Conservation (phyloP, 306 rosid genomes). For the Hylodesmum podocarpum region DNA sequence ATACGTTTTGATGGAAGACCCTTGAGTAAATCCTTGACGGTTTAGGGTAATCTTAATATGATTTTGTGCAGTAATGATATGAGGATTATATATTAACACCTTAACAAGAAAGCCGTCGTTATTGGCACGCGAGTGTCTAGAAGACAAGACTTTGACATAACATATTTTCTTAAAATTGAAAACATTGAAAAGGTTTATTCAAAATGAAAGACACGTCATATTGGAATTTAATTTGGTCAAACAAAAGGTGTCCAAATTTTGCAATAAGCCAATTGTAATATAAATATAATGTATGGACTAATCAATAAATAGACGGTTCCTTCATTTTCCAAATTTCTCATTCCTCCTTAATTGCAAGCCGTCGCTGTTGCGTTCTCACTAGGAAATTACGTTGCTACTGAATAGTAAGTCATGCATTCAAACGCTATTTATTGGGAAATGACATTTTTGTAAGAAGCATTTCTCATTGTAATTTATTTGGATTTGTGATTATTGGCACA, state of each 20-base stretch:
- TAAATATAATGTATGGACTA: not conserved
- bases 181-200: not conserved
- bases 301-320: conserved; percentile 7
- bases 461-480: not conserved
- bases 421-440: not conserved
- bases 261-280: not conserved
- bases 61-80: too few species aligned
- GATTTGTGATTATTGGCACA: conserved; percentile 2
- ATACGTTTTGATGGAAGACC: too few species aligned
- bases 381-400: not conserved
- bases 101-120: not conserved
- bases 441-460: not conserved
- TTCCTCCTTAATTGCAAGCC: not conserved
- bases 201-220: not conserved
- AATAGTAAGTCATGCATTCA: not conserved
- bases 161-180: not conserved
- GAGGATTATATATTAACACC: too few species aligned
- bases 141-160: conserved; percentile 24
- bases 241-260: not conserved
- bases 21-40: too few species aligned
- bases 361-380: not conserved
- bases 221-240: conserved; percentile 27
- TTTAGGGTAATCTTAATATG: too few species aligned
- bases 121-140: conserved; percentile 19
- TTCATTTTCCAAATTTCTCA: not conserved